A percentile compares a stretch with the other conserved stretches of the same genome.
Conservation (phyloP, 2,329 filamentous ascomycete species). For the Metarhizium guizhouense region DNA sequence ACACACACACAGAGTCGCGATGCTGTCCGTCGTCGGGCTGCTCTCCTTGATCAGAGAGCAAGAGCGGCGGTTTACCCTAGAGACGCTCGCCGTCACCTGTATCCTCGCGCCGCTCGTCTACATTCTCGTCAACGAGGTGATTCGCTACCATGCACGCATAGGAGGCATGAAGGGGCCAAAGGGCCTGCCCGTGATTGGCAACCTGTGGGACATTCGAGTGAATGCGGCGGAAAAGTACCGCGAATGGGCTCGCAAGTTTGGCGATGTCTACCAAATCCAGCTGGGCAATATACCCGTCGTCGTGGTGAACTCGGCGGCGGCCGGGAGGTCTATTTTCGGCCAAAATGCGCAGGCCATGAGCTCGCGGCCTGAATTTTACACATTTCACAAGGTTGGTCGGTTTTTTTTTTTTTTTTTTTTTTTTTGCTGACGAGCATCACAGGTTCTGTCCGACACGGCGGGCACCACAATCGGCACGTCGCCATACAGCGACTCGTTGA, state of each 20-base stretch:
- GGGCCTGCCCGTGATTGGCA: constrained; percentile 45
- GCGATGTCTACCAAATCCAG: constrained; percentile 46
- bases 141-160: constrained; percentile 34
- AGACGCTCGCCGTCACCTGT: constrained; percentile 12
- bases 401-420: neutral
- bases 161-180: constrained; percentile 36
- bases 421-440: neutral
- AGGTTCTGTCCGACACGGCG: constrained; percentile 55
- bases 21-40: neutral
- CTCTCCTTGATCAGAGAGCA: neutral
- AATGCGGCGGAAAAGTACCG: constrained; percentile 50
- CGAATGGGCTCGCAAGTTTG: constrained; percentile 39
- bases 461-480: constrained; percentile 61
- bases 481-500: constrained; percentile 56
- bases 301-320: constrained; percentile 44
- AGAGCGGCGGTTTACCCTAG: neutral
- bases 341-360: constrained; percentile 44
- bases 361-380: constrained; percentile 49
- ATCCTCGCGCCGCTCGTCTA: constrained; percentile 31
- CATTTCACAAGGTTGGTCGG: constrained; percentile 42
- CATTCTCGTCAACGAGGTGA: constrained; percentile 38
- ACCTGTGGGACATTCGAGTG: constrained; percentile 42
- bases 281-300: constrained; percentile 48
- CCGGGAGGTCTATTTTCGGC: constrained; percentile 41
- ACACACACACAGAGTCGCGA: neutral